phyloP scores from a whole-genome alignment of 345 rosid genomes.

The Eucalyptus fibrosa region DNA sequence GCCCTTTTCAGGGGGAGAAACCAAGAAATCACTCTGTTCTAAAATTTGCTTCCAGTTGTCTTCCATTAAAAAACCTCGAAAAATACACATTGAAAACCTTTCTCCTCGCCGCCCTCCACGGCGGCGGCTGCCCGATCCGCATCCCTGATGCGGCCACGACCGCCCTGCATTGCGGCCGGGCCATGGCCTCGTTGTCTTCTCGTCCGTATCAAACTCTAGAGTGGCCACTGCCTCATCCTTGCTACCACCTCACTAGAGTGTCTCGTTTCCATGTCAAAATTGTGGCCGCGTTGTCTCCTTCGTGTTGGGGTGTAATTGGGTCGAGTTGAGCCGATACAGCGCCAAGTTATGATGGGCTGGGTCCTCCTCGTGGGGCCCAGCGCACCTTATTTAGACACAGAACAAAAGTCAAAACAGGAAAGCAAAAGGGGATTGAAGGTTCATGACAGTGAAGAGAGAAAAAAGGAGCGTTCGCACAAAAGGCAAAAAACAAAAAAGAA shows the following conservation, averaged over 20 bases:
- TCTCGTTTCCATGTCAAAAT: not conserved
- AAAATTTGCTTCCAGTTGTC: not conserved
- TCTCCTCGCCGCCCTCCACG: not conserved
- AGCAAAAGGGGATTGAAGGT: not conserved
- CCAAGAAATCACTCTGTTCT: not conserved
- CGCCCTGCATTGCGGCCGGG: not conserved
- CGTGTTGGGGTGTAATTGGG: not conserved
- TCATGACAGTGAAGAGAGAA: not conserved
- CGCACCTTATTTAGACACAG: not conserved
- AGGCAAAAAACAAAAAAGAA: rapidly evolving
- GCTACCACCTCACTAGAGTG: not conserved
- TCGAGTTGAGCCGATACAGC: not conserved
- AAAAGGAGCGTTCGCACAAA: not conserved
- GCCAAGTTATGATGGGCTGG: not conserved
- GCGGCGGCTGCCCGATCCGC: not conserved
- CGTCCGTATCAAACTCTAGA: not conserved
- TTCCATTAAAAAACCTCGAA: not conserved
- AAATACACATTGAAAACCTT: not conserved
- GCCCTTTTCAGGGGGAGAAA: not conserved
- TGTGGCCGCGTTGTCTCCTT: not conserved
- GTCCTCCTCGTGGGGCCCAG: not conserved
- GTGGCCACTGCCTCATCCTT: not conserved
- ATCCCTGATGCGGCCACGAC: not conserved
- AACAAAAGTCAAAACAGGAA: not conserved
- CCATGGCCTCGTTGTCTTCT: not conserved